phyloP scores from a whole-genome alignment of 2,329 filamentous ascomycete genomes.

The Cryphonectria naterciae region DNA sequence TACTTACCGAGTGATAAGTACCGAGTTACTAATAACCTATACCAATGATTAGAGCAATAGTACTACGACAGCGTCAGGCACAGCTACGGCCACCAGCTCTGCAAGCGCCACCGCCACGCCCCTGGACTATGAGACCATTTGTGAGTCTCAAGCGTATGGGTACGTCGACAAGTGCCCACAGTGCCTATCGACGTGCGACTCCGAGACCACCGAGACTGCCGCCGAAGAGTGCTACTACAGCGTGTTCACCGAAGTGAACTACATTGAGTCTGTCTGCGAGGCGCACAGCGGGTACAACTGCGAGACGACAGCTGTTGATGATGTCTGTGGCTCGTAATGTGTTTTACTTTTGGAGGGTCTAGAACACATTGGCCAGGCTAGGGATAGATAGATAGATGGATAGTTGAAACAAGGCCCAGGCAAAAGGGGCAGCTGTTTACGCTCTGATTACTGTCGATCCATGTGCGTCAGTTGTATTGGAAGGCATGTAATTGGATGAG shows the following conservation, averaged over 20 bases:
- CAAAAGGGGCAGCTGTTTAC: background rate
- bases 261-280: constrained; percentile 19
- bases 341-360: background rate
- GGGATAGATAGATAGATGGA: background rate
- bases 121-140: constrained; percentile 23
- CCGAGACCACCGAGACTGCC: background rate
- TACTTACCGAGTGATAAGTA: background rate
- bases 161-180: constrained; percentile 23
- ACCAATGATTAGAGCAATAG: background rate
- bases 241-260: constrained; percentile 21
- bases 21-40: background rate
- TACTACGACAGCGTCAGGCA: background rate
- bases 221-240: constrained; percentile 24
- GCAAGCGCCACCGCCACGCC: constrained; percentile 17
- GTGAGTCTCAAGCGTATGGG: constrained; percentile 18
- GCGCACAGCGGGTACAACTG: constrained; percentile 16
- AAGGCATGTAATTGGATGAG: background rate
- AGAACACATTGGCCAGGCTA: background rate
- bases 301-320: constrained; percentile 12
- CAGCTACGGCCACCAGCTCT: constrained; percentile 14
- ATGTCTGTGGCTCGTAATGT: constrained; percentile 18
- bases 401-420: background rate
- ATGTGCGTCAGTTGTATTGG: background rate
- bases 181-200: constrained; percentile 19
- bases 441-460: background rate